Evolutionary conservation across 345 rosid genomes (phyloP).

Genomic region (Passiflora organensis): DNA sequence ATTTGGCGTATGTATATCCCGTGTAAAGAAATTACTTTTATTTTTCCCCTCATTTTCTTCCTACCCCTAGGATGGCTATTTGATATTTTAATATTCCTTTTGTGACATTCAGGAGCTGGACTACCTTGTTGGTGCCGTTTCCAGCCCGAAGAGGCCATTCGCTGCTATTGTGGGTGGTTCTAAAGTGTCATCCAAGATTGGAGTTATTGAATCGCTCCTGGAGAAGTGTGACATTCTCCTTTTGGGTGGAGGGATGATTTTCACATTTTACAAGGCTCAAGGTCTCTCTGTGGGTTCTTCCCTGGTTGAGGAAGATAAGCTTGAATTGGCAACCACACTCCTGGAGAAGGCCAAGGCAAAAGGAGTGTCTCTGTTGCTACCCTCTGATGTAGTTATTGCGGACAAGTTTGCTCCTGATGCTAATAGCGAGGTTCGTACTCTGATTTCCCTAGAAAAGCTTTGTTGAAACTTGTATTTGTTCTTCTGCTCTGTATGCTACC

Average conservation of each 20-base stretch:
- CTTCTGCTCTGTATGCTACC: background rate
- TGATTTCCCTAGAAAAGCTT: constrained; percentile 6
- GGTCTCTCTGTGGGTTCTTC: constrained; percentile 78
- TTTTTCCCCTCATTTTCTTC: no score
- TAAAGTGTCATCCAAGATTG: constrained; percentile 88
- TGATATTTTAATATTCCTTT: background rate
- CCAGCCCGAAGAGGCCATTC: constrained; percentile 86
- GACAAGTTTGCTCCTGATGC: constrained; percentile 94
- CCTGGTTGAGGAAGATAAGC: constrained; percentile 92
- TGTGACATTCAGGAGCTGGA: constrained; percentile 64
- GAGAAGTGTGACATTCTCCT: constrained; percentile 73
- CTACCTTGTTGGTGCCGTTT: constrained; percentile 92
- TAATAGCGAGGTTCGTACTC: constrained; percentile 57
- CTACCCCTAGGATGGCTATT: no score
- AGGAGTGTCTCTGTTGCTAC: constrained; percentile 80
- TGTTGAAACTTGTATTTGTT: background rate
- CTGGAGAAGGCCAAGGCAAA: constrained; percentile 85
- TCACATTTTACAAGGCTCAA: constrained; percentile 97
- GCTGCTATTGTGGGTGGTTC: constrained; percentile 97
- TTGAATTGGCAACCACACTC: constrained; percentile 71
- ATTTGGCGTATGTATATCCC: no score
- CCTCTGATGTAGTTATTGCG: constrained; percentile 82
- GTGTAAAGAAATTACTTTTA: background rate
- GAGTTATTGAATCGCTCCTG: constrained; percentile 87
- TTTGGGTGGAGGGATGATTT: constrained; percentile 98